Evolutionary conservation across 2,329 filamentous ascomycete species (phyloP).

Genomic region (Nemania sp.): DNA sequence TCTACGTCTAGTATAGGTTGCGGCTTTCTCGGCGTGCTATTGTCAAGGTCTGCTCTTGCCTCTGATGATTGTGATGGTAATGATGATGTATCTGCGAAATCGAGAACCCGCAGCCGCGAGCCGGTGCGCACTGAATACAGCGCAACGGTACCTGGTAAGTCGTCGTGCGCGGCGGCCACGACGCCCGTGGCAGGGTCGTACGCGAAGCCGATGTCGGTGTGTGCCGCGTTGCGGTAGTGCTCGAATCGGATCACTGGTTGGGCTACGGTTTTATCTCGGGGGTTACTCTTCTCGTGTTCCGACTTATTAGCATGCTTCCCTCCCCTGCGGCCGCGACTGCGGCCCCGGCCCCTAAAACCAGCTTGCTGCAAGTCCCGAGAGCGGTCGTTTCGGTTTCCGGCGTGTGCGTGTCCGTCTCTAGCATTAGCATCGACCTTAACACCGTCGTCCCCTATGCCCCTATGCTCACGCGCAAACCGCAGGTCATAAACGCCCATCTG

Average conservation of each 20-base stretch:
- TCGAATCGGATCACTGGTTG: conserved; percentile 62
- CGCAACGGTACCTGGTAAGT: conserved; percentile 56
- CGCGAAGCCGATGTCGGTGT: conserved; percentile 64
- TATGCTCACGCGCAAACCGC: conserved; percentile 54
- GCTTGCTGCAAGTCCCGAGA: neutral
- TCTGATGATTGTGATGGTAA: too few species aligned
- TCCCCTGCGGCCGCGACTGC: neutral
- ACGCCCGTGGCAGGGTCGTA: conserved; percentile 60
- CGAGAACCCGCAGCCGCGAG: conserved; percentile 49
- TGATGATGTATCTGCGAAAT: too few species aligned
- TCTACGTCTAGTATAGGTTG: neutral
- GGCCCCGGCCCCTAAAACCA: neutral
- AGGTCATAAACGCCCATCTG: conserved; percentile 68
- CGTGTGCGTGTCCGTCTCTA: conserved; percentile 12
- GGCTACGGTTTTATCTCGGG: conserved; percentile 39
- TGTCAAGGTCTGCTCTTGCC: too few species aligned
- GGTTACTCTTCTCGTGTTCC: neutral
- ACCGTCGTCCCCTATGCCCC: neutral
- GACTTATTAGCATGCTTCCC: neutral
- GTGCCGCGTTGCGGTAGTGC: conserved; percentile 63
- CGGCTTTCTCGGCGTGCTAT: neutral
- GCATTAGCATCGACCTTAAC: neutral
- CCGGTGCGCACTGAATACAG: conserved; percentile 65
- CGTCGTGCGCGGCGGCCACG: conserved; percentile 66
- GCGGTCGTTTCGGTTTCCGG: neutral